A percentile compares a stretch with the other conserved stretches of the same genome.
Evolutionary conservation across 2,329 filamentous ascomycete species (phyloP).

Genomic region (Pseudophaeomoniella oleicola): DNA sequence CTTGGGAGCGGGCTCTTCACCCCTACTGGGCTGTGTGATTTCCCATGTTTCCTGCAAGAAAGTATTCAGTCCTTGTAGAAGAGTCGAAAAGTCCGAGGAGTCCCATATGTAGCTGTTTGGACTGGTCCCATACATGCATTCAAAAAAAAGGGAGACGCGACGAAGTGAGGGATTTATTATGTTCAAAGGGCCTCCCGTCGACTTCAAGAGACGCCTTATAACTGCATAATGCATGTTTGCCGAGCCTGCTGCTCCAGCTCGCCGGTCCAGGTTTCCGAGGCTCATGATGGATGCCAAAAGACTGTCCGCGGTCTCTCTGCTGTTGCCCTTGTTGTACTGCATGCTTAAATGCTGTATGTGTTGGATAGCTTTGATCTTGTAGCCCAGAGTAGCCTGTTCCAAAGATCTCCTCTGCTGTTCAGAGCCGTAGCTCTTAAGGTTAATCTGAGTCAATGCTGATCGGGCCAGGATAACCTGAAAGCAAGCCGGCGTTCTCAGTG

Average conservation of each 20-base stretch:
- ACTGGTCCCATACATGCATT: conserved; percentile 10
- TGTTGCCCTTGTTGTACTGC: conserved; percentile 1
- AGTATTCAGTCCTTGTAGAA: conserved; percentile 5
- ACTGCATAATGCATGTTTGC: conserved; percentile 7
- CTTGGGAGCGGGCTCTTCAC: conserved; percentile 1
- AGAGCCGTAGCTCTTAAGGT: conserved; percentile 8
- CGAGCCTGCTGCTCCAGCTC: conserved; percentile 5
- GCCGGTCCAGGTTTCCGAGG: conserved; percentile 8
- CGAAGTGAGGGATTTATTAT: conserved; percentile 7
- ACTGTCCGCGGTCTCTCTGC: conserved; percentile 7
- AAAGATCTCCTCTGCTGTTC: conserved; percentile 6
- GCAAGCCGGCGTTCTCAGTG: conserved; percentile 8
- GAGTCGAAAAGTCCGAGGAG: conserved; percentile 5
- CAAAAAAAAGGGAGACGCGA: conserved; percentile 9
- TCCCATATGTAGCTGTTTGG: conserved; percentile 10
- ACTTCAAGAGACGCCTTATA: conserved; percentile 7
- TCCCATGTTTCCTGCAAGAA: conserved; percentile 5
- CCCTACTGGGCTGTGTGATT: conserved; percentile 5
- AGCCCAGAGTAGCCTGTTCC: conserved; percentile 7
- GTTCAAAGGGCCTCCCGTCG: conserved; percentile 7
- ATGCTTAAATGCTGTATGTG: conserved; percentile 6
- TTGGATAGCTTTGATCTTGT: conserved; percentile 8
- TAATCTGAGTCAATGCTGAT: conserved; percentile 9
- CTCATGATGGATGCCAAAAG: conserved; percentile 9
- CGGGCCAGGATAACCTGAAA: conserved; percentile 10